Conservation (phyloP, 1,139 yeast species). For the Geotrichum klebahnii region DNA sequence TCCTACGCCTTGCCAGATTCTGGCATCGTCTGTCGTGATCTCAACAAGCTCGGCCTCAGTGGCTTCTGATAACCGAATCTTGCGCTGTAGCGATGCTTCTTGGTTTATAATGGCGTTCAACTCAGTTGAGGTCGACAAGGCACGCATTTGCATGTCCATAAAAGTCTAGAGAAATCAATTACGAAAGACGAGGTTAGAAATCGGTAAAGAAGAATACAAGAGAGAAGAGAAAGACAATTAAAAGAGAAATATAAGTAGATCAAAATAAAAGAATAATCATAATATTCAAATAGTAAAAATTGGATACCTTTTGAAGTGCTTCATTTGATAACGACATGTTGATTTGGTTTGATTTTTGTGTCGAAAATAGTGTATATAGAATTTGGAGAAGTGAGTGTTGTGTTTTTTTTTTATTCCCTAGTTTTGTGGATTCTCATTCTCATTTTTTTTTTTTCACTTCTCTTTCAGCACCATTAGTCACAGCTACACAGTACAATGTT, state of each 20-base stretch:
- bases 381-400: neutral
- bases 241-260: slow-evolving; percentile 19
- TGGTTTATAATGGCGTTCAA: slow-evolving; percentile 60
- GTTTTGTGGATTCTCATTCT: neutral
- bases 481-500: no score
- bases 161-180: slow-evolving; percentile 33
- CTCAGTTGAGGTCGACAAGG: slow-evolving; percentile 48
- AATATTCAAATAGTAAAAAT: no score
- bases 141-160: slow-evolving; percentile 62
- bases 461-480: no score
- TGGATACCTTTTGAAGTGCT: slow-evolving; percentile 48
- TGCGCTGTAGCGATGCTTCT: slow-evolving; percentile 53
- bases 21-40: slow-evolving; percentile 39
- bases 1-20: slow-evolving; percentile 84
- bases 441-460: no score
- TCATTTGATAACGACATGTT: slow-evolving; percentile 48
- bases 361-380: no score
- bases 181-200: slow-evolving; percentile 24
- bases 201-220: slow-evolving; percentile 4
- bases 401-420: neutral
- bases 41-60: slow-evolving; percentile 55
- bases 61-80: slow-evolving; percentile 53
- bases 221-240: neutral
- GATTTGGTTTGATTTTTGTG: slow-evolving; percentile 1
- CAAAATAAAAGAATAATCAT: no score